Evolutionary conservation across 768 basidiomycete species (phyloP), one percentile per base, ranked within the genome.

Genomic region (Goffeauzyma gilvescens): DNA sequence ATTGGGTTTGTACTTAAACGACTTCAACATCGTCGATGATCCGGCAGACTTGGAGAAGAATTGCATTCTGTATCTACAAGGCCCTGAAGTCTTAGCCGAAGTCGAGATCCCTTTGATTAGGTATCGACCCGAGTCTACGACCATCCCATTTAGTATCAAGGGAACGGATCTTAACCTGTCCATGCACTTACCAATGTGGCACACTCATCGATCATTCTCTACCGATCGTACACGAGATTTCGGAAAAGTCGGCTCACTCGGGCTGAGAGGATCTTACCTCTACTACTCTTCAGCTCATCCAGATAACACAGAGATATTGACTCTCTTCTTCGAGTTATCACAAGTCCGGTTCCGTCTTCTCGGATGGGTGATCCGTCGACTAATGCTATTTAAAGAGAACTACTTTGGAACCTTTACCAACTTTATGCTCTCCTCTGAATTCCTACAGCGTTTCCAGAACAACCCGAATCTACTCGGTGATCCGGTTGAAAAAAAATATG

Each of bases 21-120:
- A 96, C 62, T 85, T 86, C 56, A 96, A 96, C 57, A 84, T 96
- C 57, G 81, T 96, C 38, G 85, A 93, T 66, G 81, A 80, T 48
- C 85, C 87, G 2, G 65, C 78, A 25, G 67, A 76, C 44, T 67
- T 65, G 43, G 79, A 85, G n/a, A 81, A 85, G 52, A 95, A 96
- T 59, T 77, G 86, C 86, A 54, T 93, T 44, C 61, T 93, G 24
- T 75, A 70, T 18, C 49, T 80, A 21, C 68, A 67, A 26, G 87
- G 83, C 5, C 66, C 71, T 5, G 67, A 65, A 36, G 57, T 86
- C 15, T 69, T 66, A 33, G 69, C 64, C 12, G 61, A 63, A 2
- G 67, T 72, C 10, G 69, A 69, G 7, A 74, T 95, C 18, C 74
- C 78, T 1, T 75, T 78, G 1, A 75, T 75, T 45, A 70, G 66